phyloP scores from a whole-genome alignment of 2,329 filamentous ascomycete genomes.

The Macrophomina tecta region DNA sequence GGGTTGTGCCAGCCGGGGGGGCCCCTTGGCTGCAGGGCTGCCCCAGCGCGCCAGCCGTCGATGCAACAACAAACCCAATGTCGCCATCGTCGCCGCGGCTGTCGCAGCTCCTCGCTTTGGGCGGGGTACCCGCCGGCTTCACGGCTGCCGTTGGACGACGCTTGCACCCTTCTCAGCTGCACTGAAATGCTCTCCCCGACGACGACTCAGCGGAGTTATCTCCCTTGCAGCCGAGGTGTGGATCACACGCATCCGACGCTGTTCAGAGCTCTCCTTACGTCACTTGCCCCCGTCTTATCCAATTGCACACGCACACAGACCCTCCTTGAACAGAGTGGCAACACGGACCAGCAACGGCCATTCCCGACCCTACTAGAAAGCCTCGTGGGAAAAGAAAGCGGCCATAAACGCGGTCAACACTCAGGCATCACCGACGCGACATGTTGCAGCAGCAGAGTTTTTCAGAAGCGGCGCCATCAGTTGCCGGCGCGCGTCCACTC shows the following conservation, averaged over 20 bases:
- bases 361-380: not conserved
- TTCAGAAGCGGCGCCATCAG: too few relatives aligned
- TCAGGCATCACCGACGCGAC: not conserved
- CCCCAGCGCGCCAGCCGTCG: not conserved
- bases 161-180: not conserved
- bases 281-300: not conserved
- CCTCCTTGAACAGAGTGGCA: not conserved
- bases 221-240: constrained; percentile 22
- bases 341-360: not conserved
- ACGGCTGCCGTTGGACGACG: not conserved
- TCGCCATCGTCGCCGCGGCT: not conserved
- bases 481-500: too few relatives aligned
- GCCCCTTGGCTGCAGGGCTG: constrained; percentile 3
- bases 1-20: not conserved
- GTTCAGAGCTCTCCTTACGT: constrained; percentile 14
- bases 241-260: not conserved
- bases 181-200: not conserved
- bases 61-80: not conserved
- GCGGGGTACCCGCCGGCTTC: not conserved
- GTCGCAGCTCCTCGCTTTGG: constrained; percentile 2
- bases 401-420: constrained; percentile 1
- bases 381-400: not conserved
- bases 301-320: not conserved
- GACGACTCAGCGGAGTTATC: constrained; percentile 1
- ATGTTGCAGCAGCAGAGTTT: too few relatives aligned